Conservation (phyloP, 225 moss, liverwort and hornwort genomes). For the Sphagnum contortum region DNA sequence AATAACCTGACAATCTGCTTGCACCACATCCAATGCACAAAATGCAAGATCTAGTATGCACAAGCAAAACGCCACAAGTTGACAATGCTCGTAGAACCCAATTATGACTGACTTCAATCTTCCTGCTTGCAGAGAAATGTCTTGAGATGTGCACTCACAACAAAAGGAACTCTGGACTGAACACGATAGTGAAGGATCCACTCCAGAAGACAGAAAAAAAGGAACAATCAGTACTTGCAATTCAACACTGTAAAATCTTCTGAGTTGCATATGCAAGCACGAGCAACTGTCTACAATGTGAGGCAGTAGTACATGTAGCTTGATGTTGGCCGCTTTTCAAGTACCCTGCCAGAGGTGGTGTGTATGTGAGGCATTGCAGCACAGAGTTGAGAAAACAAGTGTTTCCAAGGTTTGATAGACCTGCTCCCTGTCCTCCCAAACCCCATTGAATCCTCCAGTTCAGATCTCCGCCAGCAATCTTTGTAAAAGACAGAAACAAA, state of each 20-base stretch:
- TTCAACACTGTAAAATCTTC: no score
- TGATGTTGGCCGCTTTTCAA: conserved; percentile 84
- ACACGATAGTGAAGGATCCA: no score
- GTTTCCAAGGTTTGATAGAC: conserved; percentile 78
- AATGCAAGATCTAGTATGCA: background rate
- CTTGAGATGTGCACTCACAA: background rate
- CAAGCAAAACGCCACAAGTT: no score
- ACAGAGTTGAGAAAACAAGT: conserved; percentile 96
- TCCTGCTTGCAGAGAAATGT: background rate
- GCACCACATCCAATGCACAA: background rate
- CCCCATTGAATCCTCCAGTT: no score
- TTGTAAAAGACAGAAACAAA: background rate
- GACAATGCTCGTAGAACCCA: no score
- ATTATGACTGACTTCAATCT: no score
- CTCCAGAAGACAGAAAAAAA: background rate
- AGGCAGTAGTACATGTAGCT: conserved; percentile 49
- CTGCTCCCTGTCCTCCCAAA: conserved; percentile 56
- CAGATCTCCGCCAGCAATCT: background rate
- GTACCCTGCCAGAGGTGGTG: conserved; percentile 88
- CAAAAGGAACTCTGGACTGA: background rate
- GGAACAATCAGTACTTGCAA: no score
- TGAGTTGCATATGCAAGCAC: no score
- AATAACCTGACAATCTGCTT: background rate
- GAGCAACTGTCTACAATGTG: no score
- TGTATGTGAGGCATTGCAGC: conserved; percentile 90